Conservation (phyloP, 148 eudicot genomes). For the Rhododendron williamsianum region DNA sequence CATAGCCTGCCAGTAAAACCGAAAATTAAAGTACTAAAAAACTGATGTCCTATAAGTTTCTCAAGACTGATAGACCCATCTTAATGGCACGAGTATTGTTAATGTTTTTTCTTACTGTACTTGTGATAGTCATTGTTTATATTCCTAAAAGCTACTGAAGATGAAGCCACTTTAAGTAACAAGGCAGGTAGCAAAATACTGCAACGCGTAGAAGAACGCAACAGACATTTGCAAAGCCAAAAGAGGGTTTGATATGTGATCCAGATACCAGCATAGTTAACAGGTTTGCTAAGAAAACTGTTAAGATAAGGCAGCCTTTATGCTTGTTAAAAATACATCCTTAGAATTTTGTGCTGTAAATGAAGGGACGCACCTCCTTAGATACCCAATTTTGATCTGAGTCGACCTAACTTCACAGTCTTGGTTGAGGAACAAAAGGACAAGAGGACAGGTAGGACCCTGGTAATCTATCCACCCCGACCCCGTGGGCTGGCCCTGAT, state of each 20-base stretch:
- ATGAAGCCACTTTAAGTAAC: background rate
- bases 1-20: constrained; percentile 67
- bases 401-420: background rate
- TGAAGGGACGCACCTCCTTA: background rate
- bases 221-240: background rate
- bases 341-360: background rate
- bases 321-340: background rate
- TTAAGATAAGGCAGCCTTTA: background rate
- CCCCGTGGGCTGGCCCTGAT: background rate
- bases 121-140: background rate
- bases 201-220: background rate
- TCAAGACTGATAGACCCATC: background rate
- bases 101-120: background rate
- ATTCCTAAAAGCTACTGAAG: background rate
- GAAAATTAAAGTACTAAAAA: background rate
- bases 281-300: background rate
- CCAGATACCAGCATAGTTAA: background rate
- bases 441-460: background rate
- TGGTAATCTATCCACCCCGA: background rate
- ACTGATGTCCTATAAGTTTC: background rate
- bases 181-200: background rate
- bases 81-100: background rate
- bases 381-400: background rate
- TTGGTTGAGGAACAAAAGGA: background rate
- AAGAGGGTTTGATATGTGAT: background rate